Base-by-base conservation (phyloP, 192 early-diverging fungal species). In the Dispira parvispora region DNA sequence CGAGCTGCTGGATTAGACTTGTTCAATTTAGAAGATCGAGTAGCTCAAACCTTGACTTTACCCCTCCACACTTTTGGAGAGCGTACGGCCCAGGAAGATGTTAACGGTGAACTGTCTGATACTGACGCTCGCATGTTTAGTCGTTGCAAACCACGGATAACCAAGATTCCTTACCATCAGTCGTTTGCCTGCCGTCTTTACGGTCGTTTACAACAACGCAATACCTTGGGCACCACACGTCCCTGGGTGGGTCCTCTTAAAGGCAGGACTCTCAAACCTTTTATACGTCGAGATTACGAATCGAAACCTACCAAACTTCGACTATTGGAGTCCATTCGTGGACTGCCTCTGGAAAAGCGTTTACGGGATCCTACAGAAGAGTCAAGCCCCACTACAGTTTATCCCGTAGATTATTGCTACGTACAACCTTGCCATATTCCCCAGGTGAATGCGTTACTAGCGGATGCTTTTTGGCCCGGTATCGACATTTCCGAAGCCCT, bases 401-500 rank as follows among this genome's bases (percentile, higher is more conserved):
- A 69, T 0, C 75, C 84, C 11, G 90, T 96, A 42, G 88, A 91
- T 64, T 96, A 86, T 45, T 80, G 85, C 32, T 82, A 88, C 65
- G 81, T 96, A 63, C 79, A 87, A 58, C 67, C 61, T 27, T 74
- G 76, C 62, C 87, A 88, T 68, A 65, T 90, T 23, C 55, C 57
- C 12, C 85, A 86, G 58, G 87, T 90, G 11, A 94, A 96, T 66
- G 80, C 74, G 55, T 67, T 88, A 27, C 70, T 96, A 18, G 78
- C 77, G 44, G 70, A 79, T 43, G 78, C 80, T 20, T 94, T 96
- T 69, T 96, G 93, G 93, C 85, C 84, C 11, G 87, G 85, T 12
- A 90, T 96, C 60, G 90, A 94, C 64, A 79, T 93, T 62, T 84
- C 84, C 21, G 92, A 96, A 67, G 80, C 85, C 38, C 71, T 96